Base-by-base conservation (phyloP, 495 filamentous ascomycete genomes). In the Penicillium lividum region DNA sequence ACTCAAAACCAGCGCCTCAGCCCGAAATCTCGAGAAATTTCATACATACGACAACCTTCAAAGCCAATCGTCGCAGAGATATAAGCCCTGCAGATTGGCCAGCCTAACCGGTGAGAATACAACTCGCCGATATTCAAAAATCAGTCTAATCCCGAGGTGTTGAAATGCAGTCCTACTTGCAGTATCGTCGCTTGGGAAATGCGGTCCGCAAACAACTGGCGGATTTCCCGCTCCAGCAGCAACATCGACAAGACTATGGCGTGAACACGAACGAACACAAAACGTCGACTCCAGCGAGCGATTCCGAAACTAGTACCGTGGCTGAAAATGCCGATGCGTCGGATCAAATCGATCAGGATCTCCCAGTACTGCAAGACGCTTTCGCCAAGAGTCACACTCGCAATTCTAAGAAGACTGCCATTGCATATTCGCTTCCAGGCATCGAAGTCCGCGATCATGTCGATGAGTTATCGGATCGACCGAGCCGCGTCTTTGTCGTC, bases 401-500 rank as follows among this genome's bases (percentile, higher is more conserved):
- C n/a, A 47, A 61, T 16, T 74, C 68, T 2, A 58, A 58, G 33
- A 68, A 68, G 10, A 72, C 72, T 8, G 62, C 64, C 4, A 60
- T 78, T 1, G 75, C 69, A 3, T 51, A 61, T 7, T 60, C 61
- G 6, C 54, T 78, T 56, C 73, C 70, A 22, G 77, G 78, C 7
- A 71, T 81, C 47, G 51, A 78, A 30, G 67, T 77, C 18, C 68
- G 75, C 11, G 16, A 13, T 51, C 68, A 49, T 64, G 56, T 13
- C 69, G 64, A 11, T 61, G 62, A 54, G 64, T 70, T 64, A 62
- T 63, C 25, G 57, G 68, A 27, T 54, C 61, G 10, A 22, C 49
- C 50, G 0, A 43, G 40, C 25, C 53, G 58, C 15, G 16, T 63
- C 18, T 87, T 86, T 54, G 75, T 87, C 0, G 85, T 88, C 3